phyloP scores from a whole-genome alignment of 768 basidiomycete species.

The Psilocybe cyanescens region DNA sequence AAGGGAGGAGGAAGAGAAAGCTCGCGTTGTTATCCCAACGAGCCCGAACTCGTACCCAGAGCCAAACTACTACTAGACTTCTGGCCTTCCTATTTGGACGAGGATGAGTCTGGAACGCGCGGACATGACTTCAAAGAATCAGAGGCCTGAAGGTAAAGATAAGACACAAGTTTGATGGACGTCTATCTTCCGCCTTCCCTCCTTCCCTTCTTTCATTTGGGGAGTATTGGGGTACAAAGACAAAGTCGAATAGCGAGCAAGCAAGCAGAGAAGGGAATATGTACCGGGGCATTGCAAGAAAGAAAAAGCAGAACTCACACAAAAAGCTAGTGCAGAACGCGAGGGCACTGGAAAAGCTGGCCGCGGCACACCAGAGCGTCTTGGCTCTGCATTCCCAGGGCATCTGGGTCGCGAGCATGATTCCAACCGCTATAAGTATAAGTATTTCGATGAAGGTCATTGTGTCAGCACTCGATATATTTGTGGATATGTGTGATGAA shows the following conservation, averaged over 20 bases:
- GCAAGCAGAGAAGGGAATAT: neutral
- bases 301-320: constrained; percentile 24
- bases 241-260: neutral
- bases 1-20: too few relatives aligned
- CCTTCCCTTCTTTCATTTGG: neutral
- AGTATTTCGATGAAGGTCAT: neutral
- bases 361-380: constrained; percentile 36
- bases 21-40: too few relatives aligned
- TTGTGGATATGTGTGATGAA: neutral
- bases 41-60: too few relatives aligned
- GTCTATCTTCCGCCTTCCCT: neutral
- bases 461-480: too few relatives aligned
- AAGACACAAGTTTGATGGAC: neutral
- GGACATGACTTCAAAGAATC: neutral
- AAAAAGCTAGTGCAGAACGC: constrained; percentile 36
- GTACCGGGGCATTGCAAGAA: neutral
- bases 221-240: too few relatives aligned
- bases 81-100: too few relatives aligned
- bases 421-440: constrained; percentile 28
- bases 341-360: constrained; percentile 34
- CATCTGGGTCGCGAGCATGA: constrained; percentile 38
- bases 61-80: too few relatives aligned
- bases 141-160: neutral
- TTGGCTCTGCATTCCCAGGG: constrained; percentile 33
- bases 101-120: neutral